Evolutionary conservation across 345 rosid genomes (phyloP), one percentile per base, ranked within the genome.

Genomic region (Salix brachista): DNA sequence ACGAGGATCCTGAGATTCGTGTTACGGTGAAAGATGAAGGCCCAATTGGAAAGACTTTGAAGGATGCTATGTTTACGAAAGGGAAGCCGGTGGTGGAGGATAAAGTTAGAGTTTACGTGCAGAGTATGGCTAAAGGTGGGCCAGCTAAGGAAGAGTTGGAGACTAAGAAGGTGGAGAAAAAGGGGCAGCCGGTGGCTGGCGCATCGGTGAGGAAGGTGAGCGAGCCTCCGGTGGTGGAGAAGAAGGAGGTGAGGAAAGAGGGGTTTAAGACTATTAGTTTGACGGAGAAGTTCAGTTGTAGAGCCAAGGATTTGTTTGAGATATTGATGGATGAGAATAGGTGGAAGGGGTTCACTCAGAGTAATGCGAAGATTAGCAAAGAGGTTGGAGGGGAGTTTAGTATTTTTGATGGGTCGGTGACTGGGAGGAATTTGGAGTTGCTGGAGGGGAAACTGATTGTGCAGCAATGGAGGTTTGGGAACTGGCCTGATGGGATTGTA

Each of bases 321-420:
- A 94, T 96, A n/a, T 67, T 96, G 83, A 92, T 94, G 97, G 99
- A 96, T 74, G 99, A 94, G 87, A 92, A 91, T 61, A 82, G 95
- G 44, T 96, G 99, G 99, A 96, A 88, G 73, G 99, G 99, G 11
- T 96, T 96, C 61, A 91, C 97, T 0, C 97, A 89, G 91, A 96
- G 99, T 52, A 90, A 90, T 85, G 98, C 98, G 8, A 89, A 74
- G 88, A 96, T 96, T 41, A 86, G 97, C 77, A 94, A 79, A 75
- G 97, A 92, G 41, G 97, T 94, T 62, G 92, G 95, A 25, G 98
- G 99, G 8, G 86, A 84, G 65, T 83, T 96, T 79, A 89, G 89
- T 72, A 85, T 96, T 3, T 96, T 96, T 39, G 99, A 96, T 86
- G 99, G 99, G 32, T 92, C 98, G 0, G 99, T 96, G 1, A 89